Conservation (phyloP, 768 basidiomycete species). For the Vararia minispora region DNA sequence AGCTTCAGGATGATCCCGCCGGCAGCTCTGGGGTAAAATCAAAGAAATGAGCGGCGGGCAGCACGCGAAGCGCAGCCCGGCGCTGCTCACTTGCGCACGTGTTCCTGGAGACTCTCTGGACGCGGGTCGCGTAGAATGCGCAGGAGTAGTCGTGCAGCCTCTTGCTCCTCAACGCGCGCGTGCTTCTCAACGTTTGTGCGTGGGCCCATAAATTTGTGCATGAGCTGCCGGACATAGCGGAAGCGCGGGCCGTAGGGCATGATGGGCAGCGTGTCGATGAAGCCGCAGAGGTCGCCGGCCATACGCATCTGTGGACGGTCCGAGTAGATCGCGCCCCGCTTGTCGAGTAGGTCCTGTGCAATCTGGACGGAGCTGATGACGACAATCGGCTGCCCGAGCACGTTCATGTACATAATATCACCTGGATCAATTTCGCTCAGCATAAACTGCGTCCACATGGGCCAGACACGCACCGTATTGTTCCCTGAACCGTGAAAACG, state of each 20-base stretch:
- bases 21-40: not conserved
- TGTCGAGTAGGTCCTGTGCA: constrained; percentile 8
- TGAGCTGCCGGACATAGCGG: constrained; percentile 32
- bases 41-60: too few species aligned
- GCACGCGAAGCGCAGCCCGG: too few species aligned
- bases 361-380: constrained; percentile 11
- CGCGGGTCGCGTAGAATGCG: too few species aligned
- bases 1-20: not conserved
- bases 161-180: too few species aligned
- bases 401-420: constrained; percentile 1
- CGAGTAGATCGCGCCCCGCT: constrained; percentile 9
- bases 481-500: not conserved
- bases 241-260: constrained; percentile 32
- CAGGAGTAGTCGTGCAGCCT: too few species aligned
- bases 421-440: too few species aligned
- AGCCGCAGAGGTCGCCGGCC: constrained; percentile 40
- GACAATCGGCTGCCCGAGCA: constrained; percentile 8
- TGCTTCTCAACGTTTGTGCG: too few species aligned
- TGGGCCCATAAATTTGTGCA: constrained; percentile 31
- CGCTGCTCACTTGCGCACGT: too few species aligned
- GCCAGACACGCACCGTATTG: constrained; percentile 4
- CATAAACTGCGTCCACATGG: too few species aligned
- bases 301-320: constrained; percentile 27
- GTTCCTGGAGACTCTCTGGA: too few species aligned
- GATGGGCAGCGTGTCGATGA: constrained; percentile 27